Evolutionary conservation across 805 yeast species (phyloP), one percentile per base, ranked within the genome.

Genomic region (Gaillardinia entomophila): DNA sequence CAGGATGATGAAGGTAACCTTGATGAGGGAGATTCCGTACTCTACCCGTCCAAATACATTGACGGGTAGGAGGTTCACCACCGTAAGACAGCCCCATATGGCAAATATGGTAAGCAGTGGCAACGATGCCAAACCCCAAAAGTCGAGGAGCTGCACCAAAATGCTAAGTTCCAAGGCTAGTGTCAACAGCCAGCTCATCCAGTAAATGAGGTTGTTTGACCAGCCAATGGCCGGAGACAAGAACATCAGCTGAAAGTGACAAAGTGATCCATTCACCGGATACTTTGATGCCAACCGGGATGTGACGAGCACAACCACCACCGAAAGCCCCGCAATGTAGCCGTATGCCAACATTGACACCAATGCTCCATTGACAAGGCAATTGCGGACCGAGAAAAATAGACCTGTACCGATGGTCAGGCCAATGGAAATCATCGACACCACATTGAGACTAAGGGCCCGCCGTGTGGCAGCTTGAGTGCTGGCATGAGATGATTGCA

Each of bases 151-250:
- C 6, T 42, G 28, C 22, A 32, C 40, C 14, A 48, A 36, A 5
- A 51, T 32, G 18, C 48, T 40, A 18, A 49, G 37, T 26, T 51
- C 56, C 15, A 49, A 33, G 6, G 53, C 53, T 20, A 46, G 41
- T 2, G 56, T 51, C n/a, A 51, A 32, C 12, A 46, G 41, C 56
- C 56, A 51, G 31, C 52, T 46, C 16, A 49, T 25, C 54, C 56
- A 51, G 32, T 48, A 51, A 12, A 51, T 41, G 15, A 48, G 12
- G 26, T 46, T 46, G 26, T 44, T 48, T 14, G 48, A 42, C n/a
- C 38, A 25, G 3, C 49, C 53, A 13, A 43, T 31, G 16, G 45
- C 26, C 12, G 34, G 24, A 13, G 49, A 42, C 18, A 51, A 26
- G 23, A 49, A 47, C 30, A 34, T 33, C 24, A 39, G 40, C 26